These are phyloP conservation scores for Fusarium sp. DNA, from an alignment of 2,329 filamentous ascomycete species.

Conservation along the genomic window DNA sequence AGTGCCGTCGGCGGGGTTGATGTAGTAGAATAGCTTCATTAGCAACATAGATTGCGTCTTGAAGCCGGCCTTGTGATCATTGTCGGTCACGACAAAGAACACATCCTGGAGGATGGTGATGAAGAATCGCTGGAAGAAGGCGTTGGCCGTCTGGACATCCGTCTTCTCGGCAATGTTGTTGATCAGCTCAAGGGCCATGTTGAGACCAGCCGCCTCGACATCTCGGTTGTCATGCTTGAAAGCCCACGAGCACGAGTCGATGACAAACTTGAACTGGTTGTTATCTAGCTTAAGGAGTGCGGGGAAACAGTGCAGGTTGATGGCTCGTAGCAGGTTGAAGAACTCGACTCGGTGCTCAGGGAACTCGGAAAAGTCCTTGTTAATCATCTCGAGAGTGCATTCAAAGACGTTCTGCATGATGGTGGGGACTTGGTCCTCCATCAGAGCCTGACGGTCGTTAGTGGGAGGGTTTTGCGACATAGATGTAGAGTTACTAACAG, in stretches of 20 bases:
- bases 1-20: constrained; percentile 75
- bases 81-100: constrained; percentile 97
- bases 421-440: constrained; percentile 97
- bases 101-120: constrained; percentile 95
- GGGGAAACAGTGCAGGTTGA: constrained; percentile 97
- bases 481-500: constrained; percentile 67
- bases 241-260: constrained; percentile 99
- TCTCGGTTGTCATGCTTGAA: constrained; percentile 99
- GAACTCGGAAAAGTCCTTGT: constrained; percentile 99
- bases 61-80: constrained; percentile 98
- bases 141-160: constrained; percentile 84
- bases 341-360: constrained; percentile 99
- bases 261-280: constrained; percentile 98
- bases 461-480: neutral
- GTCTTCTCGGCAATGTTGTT: constrained; percentile 97
- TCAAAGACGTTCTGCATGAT: constrained; percentile 99
- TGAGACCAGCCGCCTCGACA: constrained; percentile 93
- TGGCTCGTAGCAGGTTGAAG: constrained; percentile 94
- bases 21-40: constrained; percentile 95
- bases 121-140: constrained; percentile 99
- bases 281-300: constrained; percentile 93
- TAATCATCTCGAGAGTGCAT: constrained; percentile 99
- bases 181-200: constrained; percentile 98
- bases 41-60: constrained; percentile 96
- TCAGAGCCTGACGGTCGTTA: constrained; percentile 71